These are phyloP conservation scores for Mycena galericulata DNA, from an alignment of 768 basidiomycete species.

Conservation along the genomic window DNA sequence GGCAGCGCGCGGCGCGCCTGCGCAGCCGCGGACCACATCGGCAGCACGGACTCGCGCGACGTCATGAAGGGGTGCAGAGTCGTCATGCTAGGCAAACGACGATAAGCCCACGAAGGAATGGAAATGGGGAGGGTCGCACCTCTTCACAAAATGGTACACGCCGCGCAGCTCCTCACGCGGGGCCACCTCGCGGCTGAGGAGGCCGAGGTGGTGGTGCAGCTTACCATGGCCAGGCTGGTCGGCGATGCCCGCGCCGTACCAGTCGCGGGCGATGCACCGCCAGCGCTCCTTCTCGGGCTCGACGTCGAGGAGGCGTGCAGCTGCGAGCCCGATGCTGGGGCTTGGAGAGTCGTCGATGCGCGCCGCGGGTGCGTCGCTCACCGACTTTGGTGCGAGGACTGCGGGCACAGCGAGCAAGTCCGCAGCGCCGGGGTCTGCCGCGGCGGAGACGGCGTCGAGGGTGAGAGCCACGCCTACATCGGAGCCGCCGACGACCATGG, in stretches of 20 bases:
- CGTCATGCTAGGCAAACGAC: slow-evolving; percentile 74
- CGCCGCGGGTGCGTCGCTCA: slow-evolving; percentile 63
- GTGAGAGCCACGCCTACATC: slow-evolving; percentile 61
- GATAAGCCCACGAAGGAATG: not conserved
- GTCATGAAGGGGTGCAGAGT: slow-evolving; percentile 88
- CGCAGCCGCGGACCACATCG: slow-evolving; percentile 84
- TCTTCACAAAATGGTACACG: slow-evolving; percentile 95
- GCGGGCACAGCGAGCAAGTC: slow-evolving; percentile 31
- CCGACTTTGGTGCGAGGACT: slow-evolving; percentile 50
- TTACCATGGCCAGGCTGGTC: slow-evolving; percentile 95
- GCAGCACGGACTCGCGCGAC: slow-evolving; percentile 90
- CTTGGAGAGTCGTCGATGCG: slow-evolving; percentile 74
- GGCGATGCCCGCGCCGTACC: slow-evolving; percentile 90
- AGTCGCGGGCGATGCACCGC: slow-evolving; percentile 89
- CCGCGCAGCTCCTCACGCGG: slow-evolving; percentile 81
- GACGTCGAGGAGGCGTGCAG: slow-evolving; percentile 84
- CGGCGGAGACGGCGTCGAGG: slow-evolving; percentile 65
- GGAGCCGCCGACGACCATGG: slow-evolving; percentile 71
- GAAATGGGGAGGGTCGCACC: slow-evolving; percentile 62
- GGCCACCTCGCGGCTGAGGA: slow-evolving; percentile 86
- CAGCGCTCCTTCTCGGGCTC: slow-evolving; percentile 94
- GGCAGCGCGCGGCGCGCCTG: slow-evolving; percentile 82
- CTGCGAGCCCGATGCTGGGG: slow-evolving; percentile 87
- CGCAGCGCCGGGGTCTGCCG: slow-evolving; percentile 36
- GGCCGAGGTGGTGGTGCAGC: slow-evolving; percentile 92